phyloP scores from a whole-genome alignment of 345 rosid genomes.

The Populus ilicifolia region DNA sequence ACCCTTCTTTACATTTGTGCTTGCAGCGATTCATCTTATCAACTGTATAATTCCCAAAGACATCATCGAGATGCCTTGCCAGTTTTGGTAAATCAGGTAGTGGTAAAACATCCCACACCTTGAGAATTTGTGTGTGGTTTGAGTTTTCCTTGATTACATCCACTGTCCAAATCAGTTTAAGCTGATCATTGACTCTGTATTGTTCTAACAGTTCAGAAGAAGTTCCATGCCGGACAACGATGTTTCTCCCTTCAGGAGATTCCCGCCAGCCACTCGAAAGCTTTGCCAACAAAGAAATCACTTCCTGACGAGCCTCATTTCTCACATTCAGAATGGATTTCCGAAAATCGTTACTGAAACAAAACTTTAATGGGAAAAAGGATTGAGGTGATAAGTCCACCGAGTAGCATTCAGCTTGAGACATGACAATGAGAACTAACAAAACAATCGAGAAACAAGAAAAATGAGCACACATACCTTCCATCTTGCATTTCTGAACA shows the following conservation, averaged over 20 bases:
- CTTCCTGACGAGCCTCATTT: conserved; percentile 9
- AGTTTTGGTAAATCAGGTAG: conserved; percentile 27
- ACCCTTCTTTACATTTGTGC: conserved; percentile 44
- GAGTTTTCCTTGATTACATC: conserved; percentile 31
- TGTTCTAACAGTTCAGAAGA: conserved; percentile 40
- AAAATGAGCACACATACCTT: conserved; percentile 24
- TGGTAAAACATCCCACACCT: conserved; percentile 50
- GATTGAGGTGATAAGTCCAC: not conserved
- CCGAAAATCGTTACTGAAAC: conserved; percentile 37
- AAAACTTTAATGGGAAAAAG: conserved; percentile 30
- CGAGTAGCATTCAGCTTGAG: not conserved
- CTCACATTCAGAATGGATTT: conserved; percentile 37
- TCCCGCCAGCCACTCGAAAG: conserved; percentile 48
- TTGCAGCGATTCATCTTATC: conserved; percentile 40
- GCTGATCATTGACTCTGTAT: conserved; percentile 28
- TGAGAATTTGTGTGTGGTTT: conserved; percentile 36
- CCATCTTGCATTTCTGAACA: conserved; percentile 42
- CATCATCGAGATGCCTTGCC: conserved; percentile 37
- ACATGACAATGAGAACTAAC: not conserved
- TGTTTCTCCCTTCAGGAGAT: conserved; percentile 11
- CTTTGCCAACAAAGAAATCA: conserved; percentile 26
- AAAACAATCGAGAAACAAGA: not conserved
- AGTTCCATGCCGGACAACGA: conserved; percentile 22
- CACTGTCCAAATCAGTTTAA: conserved; percentile 33
- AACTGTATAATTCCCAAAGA: conserved; percentile 26